Evolutionary conservation across 495 filamentous ascomycete genomes (phyloP).

Genomic region (Friedmanniomyces simplex): DNA sequence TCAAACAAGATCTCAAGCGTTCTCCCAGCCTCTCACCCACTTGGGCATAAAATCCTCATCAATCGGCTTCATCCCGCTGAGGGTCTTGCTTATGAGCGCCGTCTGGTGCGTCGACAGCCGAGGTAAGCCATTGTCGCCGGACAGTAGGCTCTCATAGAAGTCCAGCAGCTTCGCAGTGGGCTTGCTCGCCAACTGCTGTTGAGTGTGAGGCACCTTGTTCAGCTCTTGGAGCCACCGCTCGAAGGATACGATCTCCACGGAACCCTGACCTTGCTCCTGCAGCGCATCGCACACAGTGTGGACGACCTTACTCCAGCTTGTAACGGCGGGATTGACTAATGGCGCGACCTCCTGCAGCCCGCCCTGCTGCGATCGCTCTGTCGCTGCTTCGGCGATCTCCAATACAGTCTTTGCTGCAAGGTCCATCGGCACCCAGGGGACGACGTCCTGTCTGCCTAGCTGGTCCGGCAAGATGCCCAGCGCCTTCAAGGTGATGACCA

Average conservation of each 20-base stretch:
- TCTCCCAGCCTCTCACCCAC: constrained; percentile 4
- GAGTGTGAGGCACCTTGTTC: neutral
- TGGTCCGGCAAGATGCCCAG: constrained; percentile 1
- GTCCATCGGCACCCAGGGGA: constrained; percentile 16
- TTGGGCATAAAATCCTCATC: neutral
- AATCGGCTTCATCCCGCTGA: neutral
- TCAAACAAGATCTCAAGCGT: neutral
- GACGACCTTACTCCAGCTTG: neutral
- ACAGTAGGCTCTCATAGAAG: constrained; percentile 6
- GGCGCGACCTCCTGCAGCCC: neutral
- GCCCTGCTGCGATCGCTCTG: neutral
- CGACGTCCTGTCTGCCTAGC: neutral
- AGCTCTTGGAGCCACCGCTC: neutral
- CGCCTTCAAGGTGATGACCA: constrained; percentile 2
- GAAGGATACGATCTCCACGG: neutral
- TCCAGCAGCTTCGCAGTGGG: constrained; percentile 11
- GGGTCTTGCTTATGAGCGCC: neutral
- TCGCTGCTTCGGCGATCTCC: neutral
- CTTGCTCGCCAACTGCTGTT: neutral
- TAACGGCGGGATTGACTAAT: constrained; percentile 6
- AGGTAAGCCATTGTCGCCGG: neutral
- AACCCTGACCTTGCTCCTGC: neutral
- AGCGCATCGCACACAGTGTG: neutral
- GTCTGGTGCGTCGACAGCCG: neutral
- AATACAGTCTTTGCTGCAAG: neutral